Evolutionary conservation across 2,329 filamentous ascomycete genomes (phyloP).

Genomic region (Phoma sp.): DNA sequence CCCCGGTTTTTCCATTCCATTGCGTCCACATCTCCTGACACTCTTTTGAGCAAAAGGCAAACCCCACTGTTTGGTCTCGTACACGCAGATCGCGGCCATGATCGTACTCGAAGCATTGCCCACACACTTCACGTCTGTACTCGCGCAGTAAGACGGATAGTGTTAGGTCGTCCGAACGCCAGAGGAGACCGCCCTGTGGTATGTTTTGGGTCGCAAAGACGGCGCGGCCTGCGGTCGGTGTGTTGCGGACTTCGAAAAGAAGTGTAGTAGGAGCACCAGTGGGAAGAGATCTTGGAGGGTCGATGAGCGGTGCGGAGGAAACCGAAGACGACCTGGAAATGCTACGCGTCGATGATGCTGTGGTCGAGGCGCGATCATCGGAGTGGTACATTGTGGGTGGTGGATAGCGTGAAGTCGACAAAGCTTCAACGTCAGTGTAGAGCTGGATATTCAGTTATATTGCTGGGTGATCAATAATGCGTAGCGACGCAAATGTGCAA

Average conservation of each 20-base stretch:
- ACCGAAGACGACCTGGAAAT: slow-evolving; percentile 22
- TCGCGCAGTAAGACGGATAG: slow-evolving; percentile 53
- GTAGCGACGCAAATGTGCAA: neutral
- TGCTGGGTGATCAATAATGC: neutral
- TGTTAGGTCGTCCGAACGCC: slow-evolving; percentile 47
- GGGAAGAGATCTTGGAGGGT: slow-evolving; percentile 20
- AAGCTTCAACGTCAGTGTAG: neutral
- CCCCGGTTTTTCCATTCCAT: slow-evolving; percentile 32
- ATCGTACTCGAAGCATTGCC: slow-evolving; percentile 55
- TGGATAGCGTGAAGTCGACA: neutral
- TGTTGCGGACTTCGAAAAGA: slow-evolving; percentile 50
- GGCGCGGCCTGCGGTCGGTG: slow-evolving; percentile 52
- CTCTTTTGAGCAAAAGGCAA: slow-evolving; percentile 51
- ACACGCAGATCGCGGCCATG: slow-evolving; percentile 51
- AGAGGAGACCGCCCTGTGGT: slow-evolving; percentile 44
- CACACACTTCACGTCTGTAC: slow-evolving; percentile 58
- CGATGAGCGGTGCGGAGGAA: slow-evolving; percentile 16
- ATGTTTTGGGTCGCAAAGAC: slow-evolving; percentile 51
- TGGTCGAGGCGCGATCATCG: slow-evolving; percentile 13
- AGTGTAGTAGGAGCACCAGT: slow-evolving; percentile 33
- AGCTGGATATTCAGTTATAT: neutral
- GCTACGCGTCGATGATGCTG: slow-evolving; percentile 21
- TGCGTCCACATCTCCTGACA: slow-evolving; percentile 49
- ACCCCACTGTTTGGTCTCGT: slow-evolving; percentile 47
- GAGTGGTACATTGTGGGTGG: slow-evolving; percentile 2